A percentile compares a stretch with the other conserved stretches of the same genome.
phyloP scores from a whole-genome alignment of 352 stramenopile species.

The Sclerospora graminicola region DNA sequence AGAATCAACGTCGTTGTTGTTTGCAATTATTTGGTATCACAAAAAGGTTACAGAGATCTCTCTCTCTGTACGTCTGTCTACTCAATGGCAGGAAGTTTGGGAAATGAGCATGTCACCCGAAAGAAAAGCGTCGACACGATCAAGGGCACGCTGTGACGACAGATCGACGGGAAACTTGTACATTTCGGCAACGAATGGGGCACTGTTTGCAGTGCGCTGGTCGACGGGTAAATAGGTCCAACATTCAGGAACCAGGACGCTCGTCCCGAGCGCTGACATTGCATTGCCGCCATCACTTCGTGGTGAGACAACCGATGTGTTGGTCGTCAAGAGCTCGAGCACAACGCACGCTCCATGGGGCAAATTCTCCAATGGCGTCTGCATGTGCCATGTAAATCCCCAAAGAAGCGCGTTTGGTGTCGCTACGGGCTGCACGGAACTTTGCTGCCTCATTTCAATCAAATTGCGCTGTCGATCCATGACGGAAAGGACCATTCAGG shows the following conservation, averaged over 20 bases:
- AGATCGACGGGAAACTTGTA: conserved; percentile 76
- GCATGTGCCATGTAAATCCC: too few relatives aligned
- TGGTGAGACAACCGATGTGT: too few relatives aligned
- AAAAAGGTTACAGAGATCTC: too few relatives aligned
- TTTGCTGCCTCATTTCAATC: too few relatives aligned
- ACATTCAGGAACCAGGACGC: conserved; percentile 53
- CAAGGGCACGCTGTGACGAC: conserved; percentile 52
- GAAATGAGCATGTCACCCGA: conserved; percentile 63
- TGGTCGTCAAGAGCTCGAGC: too few relatives aligned
- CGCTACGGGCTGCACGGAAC: too few relatives aligned
- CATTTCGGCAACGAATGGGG: conserved; percentile 63
- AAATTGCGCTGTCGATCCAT: too few relatives aligned
- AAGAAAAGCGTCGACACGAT: conserved; percentile 68
- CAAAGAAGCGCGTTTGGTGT: too few relatives aligned
- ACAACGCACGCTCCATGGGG: too few relatives aligned
- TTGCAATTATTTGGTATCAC: too few relatives aligned
- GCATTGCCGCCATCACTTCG: neutral
- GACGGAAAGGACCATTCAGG: too few relatives aligned
- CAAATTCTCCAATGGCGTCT: too few relatives aligned
- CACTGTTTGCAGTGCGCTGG: conserved; percentile 65
- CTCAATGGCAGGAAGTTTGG: conserved; percentile 7
- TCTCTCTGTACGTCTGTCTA: neutral
- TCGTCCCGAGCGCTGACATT: conserved; percentile 26
- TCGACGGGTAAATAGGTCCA: conserved; percentile 81
- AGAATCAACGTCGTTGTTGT: conserved; percentile 8